Conservation (phyloP, 2,329 filamentous ascomycete species). For the Neonectria punicea region DNA sequence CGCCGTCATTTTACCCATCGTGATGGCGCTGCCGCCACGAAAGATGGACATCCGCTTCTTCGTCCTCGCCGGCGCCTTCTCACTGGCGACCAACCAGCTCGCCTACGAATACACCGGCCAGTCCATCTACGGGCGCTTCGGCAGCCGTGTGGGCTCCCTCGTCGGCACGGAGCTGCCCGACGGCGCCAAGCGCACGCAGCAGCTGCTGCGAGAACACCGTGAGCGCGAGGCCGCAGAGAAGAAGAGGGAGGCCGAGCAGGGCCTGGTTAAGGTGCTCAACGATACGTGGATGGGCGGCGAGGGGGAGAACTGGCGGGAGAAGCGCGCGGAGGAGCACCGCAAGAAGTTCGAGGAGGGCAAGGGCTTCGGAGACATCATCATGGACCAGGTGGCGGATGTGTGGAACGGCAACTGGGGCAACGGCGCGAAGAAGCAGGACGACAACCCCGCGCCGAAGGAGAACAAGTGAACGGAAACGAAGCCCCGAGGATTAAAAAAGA, state of each 20-base stretch:
- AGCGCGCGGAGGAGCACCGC: constrained; percentile 61
- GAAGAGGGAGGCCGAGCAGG: constrained; percentile 42
- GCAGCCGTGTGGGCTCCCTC: constrained; percentile 55
- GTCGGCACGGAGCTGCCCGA: constrained; percentile 67
- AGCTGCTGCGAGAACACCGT: constrained; percentile 58
- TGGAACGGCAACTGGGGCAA: constrained; percentile 53
- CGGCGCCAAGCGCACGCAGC: constrained; percentile 59
- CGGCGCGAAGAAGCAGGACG: constrained; percentile 42
- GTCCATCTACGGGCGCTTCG: constrained; percentile 61
- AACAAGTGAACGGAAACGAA: constrained; percentile 34
- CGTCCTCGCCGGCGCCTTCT: constrained; percentile 60
- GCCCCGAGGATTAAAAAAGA: neutral
- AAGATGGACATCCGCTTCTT: constrained; percentile 62
- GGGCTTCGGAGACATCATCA: constrained; percentile 66
- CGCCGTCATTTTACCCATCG: constrained; percentile 59
- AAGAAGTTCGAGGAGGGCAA: constrained; percentile 66
- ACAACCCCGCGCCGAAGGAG: constrained; percentile 21
- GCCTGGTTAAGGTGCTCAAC: constrained; percentile 50
- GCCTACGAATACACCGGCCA: constrained; percentile 66
- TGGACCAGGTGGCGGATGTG: constrained; percentile 67
- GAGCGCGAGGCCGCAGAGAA: constrained; percentile 50
- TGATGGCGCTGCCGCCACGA: constrained; percentile 63
- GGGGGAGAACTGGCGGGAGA: constrained; percentile 63
- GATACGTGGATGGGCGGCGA: constrained; percentile 70
- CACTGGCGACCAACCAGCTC: constrained; percentile 66